These are phyloP conservation scores for Capsicum chinense DNA, from an alignment of 257 asterid species.

Conservation along the genomic window DNA sequence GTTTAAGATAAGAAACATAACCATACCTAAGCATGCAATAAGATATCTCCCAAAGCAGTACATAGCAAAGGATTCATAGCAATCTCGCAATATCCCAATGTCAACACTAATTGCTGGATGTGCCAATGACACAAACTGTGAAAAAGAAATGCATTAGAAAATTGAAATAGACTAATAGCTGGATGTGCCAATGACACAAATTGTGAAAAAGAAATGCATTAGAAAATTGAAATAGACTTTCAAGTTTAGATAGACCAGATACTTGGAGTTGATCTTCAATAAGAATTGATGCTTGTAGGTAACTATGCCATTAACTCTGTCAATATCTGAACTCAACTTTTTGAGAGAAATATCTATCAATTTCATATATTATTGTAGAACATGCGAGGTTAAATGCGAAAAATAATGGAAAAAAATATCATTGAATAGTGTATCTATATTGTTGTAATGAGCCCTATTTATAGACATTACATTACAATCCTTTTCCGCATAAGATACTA, in stretches of 20 bases:
- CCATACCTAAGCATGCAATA: slow-evolving; percentile 88
- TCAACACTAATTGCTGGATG: slow-evolving; percentile 85
- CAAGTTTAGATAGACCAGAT: neutral
- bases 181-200: slow-evolving; percentile 84
- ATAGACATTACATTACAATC: neutral
- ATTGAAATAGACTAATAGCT: slow-evolving; percentile 29
- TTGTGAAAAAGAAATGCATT: slow-evolving; percentile 53
- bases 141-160: slow-evolving; percentile 36
- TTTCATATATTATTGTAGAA: neutral
- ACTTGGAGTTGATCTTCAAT: slow-evolving; percentile 9
- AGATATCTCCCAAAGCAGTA: slow-evolving; percentile 99
- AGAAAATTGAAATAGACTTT: neutral
- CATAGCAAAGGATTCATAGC: slow-evolving; percentile 99
- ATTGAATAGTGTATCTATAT: neutral
- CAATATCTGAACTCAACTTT: neutral
- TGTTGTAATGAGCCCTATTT: neutral
- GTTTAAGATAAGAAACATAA: slow-evolving; percentile 15
- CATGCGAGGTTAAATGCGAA: neutral
- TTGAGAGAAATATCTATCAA: neutral
- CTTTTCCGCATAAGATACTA: neutral
- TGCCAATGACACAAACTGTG: slow-evolving; percentile 82
- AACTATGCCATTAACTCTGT: neutral
- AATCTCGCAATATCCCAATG: slow-evolving; percentile 89
- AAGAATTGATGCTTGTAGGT: neutral
- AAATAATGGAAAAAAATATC: neutral